A percentile compares a stretch with the other conserved stretches of the same genome.
These are phyloP conservation scores for Picochlorum sp. DNA, from an alignment of 139 green algal genomes.

Conservation along the genomic window DNA sequence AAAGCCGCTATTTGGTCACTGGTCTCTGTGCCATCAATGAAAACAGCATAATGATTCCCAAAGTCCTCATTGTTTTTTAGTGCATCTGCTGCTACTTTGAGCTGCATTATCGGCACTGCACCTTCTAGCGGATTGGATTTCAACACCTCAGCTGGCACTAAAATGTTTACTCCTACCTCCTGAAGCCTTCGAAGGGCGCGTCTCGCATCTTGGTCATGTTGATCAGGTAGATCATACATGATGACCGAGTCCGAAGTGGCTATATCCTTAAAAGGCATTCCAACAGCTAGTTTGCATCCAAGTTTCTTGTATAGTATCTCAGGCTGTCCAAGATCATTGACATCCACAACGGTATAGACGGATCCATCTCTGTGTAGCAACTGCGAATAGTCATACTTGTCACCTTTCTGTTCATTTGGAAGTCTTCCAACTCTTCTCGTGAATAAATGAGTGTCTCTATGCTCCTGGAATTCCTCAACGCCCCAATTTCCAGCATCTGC, in stretches of 20 bases:
- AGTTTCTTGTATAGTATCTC: slow-evolving; percentile 68
- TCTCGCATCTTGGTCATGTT: slow-evolving; percentile 41
- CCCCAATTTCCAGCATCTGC: slow-evolving; percentile 50
- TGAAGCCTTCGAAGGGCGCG: slow-evolving; percentile 72
- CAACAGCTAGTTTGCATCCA: slow-evolving; percentile 88
- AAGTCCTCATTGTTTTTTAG: slow-evolving; percentile 36
- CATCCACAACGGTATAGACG: slow-evolving; percentile 43
- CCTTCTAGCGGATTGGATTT: slow-evolving; percentile 55
- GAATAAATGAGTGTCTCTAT: slow-evolving; percentile 83
- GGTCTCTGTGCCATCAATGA: slow-evolving; percentile 75
- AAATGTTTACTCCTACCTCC: slow-evolving; percentile 73
- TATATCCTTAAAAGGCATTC: slow-evolving; percentile 99
- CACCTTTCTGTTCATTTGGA: slow-evolving; percentile 59
- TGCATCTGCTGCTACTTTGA: slow-evolving; percentile 34
- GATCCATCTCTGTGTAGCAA: slow-evolving; percentile 83
- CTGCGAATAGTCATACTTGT: slow-evolving; percentile 71
- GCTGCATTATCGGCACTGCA: slow-evolving; percentile 69
- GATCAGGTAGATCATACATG: slow-evolving; percentile 51
- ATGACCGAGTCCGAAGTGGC: slow-evolving; percentile 85
- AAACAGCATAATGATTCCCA: slow-evolving; percentile 66
- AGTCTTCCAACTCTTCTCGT: slow-evolving; percentile 61
- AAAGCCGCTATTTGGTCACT: slow-evolving; percentile 51
- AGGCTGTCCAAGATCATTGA: slow-evolving; percentile 31
- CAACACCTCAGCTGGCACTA: slow-evolving; percentile 61
- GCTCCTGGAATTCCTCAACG: slow-evolving; percentile 70